phyloP scores from a whole-genome alignment of 352 stramenopile genomes.

The Pythium phragmitis region DNA sequence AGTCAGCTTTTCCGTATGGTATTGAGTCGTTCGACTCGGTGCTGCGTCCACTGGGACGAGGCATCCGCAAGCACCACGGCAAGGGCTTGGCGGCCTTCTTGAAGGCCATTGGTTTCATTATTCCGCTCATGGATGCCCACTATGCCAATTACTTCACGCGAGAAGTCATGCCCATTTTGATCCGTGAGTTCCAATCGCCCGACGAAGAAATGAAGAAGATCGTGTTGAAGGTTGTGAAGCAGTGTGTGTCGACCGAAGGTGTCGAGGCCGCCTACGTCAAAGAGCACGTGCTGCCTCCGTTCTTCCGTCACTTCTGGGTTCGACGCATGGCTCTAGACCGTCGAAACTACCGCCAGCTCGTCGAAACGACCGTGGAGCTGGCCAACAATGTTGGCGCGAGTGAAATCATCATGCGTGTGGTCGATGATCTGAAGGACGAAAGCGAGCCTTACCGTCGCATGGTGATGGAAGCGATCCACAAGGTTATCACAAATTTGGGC shows the following conservation, averaged over 20 bases:
- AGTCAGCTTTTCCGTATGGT: conserved; percentile 98
- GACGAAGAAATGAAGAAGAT: conserved; percentile 99
- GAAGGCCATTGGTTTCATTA: conserved; percentile 99
- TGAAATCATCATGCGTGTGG: conserved; percentile 97
- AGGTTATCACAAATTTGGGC: conserved; percentile 98
- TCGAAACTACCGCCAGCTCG: conserved; percentile 97
- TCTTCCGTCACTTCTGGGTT: conserved; percentile 99
- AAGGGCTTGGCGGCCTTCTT: conserved; percentile 98
- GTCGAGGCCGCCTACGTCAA: conserved; percentile 98
- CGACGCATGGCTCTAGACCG: conserved; percentile 97
- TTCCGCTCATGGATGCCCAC: conserved; percentile 99
- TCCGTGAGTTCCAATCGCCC: conserved; percentile 97
- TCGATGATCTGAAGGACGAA: conserved; percentile 99
- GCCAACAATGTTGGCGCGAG: conserved; percentile 99
- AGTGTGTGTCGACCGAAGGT: conserved; percentile 98
- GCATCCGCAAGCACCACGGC: conserved; percentile 96
- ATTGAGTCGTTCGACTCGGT: conserved; percentile 99
- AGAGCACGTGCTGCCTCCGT: conserved; percentile 97
- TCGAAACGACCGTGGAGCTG: conserved; percentile 98
- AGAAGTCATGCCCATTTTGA: conserved; percentile 99
- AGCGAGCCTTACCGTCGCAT: conserved; percentile 98
- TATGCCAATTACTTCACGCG: conserved; percentile 99
- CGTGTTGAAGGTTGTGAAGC: conserved; percentile 95
- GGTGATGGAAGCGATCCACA: conserved; percentile 99
- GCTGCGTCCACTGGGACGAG: conserved; percentile 96